A percentile compares a stretch with the other conserved stretches of the same genome.
phyloP scores from a whole-genome alignment of 352 stramenopile genomes.

The Pythium biforme region DNA sequence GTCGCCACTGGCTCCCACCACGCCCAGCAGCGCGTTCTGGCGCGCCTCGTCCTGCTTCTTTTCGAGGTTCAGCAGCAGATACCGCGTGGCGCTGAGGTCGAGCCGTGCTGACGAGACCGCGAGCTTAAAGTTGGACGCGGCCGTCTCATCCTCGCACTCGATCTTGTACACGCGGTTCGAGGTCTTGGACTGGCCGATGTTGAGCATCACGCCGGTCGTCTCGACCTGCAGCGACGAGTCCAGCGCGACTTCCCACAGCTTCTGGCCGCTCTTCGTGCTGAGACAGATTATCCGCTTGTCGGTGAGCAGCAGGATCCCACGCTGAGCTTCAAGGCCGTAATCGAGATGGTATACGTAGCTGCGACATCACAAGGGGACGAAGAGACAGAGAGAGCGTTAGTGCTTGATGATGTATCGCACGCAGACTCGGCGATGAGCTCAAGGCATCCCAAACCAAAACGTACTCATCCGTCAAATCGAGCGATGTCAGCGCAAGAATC shows the following conservation, averaged over 20 bases:
- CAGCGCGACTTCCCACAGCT: slow-evolving; percentile 79
- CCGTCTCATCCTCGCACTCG: slow-evolving; percentile 60
- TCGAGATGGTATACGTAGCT: slow-evolving; percentile 86
- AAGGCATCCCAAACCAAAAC: slow-evolving; percentile 18
- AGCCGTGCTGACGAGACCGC: slow-evolving; percentile 72
- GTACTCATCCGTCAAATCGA: slow-evolving; percentile 82
- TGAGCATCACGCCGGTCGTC: slow-evolving; percentile 37
- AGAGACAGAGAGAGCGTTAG: slow-evolving; percentile 2
- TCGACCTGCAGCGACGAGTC: slow-evolving; percentile 74
- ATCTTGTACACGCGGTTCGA: slow-evolving; percentile 61
- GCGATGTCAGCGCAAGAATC: slow-evolving; percentile 68
- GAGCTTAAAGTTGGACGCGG: slow-evolving; percentile 72
- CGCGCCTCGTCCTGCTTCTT: slow-evolving; percentile 73
- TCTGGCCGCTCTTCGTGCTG: slow-evolving; percentile 68
- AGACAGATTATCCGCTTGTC: slow-evolving; percentile 83
- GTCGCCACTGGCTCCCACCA: slow-evolving; percentile 17
- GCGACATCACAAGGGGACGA: neutral
- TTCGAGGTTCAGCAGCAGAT: slow-evolving; percentile 80
- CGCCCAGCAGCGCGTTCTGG: slow-evolving; percentile 30
- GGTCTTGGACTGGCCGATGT: slow-evolving; percentile 49
- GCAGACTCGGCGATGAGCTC: neutral
- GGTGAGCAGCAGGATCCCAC: slow-evolving; percentile 72
- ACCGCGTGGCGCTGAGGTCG: slow-evolving; percentile 74
- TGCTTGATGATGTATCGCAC: neutral
- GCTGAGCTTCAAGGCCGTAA: slow-evolving; percentile 63